A percentile compares a stretch with the other conserved stretches of the same genome.
These are phyloP conservation scores for Magnolia changhungtana DNA, from an alignment of 164 flowering plant species.

Conservation along the genomic window DNA sequence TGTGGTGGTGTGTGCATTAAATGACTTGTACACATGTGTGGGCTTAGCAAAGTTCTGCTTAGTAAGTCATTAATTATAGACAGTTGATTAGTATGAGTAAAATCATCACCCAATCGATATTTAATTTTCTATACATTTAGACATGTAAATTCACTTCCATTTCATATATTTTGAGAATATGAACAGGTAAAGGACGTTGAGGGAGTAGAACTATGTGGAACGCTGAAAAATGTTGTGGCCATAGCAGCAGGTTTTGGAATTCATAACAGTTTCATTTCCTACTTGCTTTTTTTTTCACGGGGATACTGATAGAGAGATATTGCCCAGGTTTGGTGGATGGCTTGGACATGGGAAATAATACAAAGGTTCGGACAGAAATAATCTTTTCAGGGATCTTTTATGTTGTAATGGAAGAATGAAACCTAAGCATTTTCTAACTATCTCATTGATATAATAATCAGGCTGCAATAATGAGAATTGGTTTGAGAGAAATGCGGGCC, in stretches of 20 bases:
- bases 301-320: background rate
- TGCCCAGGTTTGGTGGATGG: constrained; percentile 89
- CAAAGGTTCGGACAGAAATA: constrained; percentile 47
- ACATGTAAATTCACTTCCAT: background rate
- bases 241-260: constrained; percentile 72
- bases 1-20: too few species aligned
- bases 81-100: too few species aligned
- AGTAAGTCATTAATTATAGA: too few species aligned
- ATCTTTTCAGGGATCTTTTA: background rate
- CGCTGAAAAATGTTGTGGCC: constrained; percentile 93
- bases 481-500: constrained; percentile 86
- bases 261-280: background rate
- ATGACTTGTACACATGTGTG: too few species aligned
- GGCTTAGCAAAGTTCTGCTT: too few species aligned
- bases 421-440: background rate
- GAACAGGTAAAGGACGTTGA: constrained; percentile 85
- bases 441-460: constrained; percentile 17
- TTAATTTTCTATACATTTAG: too few species aligned
- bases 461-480: constrained; percentile 99
- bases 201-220: constrained; percentile 96
- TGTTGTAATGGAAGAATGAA: background rate
- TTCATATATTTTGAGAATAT: background rate
- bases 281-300: background rate
- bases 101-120: too few species aligned
- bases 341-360: constrained; percentile 93